Conservation (phyloP, 2,329 filamentous ascomycete species). For the Penicillium carneum region DNA sequence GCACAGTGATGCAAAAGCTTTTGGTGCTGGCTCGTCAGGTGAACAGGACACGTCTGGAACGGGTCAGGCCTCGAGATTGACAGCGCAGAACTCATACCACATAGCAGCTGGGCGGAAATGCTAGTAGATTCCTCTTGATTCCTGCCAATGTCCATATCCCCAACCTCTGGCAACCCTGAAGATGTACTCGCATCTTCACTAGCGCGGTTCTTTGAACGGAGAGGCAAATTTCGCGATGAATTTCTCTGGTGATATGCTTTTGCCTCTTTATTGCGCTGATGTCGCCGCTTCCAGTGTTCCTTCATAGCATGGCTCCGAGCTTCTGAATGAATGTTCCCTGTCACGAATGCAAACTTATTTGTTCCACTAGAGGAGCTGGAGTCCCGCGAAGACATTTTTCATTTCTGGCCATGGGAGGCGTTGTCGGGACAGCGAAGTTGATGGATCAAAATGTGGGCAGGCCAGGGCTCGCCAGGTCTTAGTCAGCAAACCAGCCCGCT, state of each 20-base stretch:
- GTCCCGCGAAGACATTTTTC: too few species aligned
- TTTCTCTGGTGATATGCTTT: constrained; percentile 13
- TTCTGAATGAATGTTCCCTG: constrained; percentile 27
- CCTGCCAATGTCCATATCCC: neutral
- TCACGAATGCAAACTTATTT: constrained; percentile 36
- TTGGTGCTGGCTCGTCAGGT: constrained; percentile 46
- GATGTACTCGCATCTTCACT: constrained; percentile 7
- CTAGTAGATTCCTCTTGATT: constrained; percentile 7
- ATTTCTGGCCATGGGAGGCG: too few species aligned
- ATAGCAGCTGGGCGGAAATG: constrained; percentile 29
- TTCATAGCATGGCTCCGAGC: constrained; percentile 50
- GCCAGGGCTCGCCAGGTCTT: too few species aligned
- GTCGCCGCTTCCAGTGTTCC: constrained; percentile 47
- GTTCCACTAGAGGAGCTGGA: too few species aligned
- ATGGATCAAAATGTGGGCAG: too few species aligned
- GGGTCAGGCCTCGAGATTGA: constrained; percentile 42
- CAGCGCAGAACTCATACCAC: constrained; percentile 43
- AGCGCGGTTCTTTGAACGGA: neutral
- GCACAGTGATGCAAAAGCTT: constrained; percentile 50
- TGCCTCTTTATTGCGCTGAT: constrained; percentile 24
- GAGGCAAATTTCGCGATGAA: constrained; percentile 15
- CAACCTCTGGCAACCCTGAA: constrained; percentile 1
- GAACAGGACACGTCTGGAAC: constrained; percentile 48
- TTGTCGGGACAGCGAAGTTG: too few species aligned
- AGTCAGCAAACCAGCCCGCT: too few species aligned